Evolutionary conservation across 2,329 filamentous ascomycete genomes (phyloP), one percentile per base, ranked within the genome.

Genomic region (Harringtonia aguacate): DNA sequence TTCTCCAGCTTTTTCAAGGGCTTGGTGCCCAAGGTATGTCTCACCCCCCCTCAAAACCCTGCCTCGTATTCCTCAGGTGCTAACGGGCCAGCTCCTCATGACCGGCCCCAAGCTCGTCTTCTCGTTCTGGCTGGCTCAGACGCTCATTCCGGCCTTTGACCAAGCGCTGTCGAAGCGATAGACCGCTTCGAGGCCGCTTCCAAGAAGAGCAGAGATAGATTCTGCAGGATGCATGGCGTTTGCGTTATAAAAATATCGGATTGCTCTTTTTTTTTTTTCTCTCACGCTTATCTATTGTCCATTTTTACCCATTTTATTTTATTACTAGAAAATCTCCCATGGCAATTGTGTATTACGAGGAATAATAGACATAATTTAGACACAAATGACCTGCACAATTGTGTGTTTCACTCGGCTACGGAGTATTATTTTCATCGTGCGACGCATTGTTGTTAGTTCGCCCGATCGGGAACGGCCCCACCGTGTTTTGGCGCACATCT

Each of bases 121-220:
- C 73, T 95, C 89, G 49, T 98, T 98, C 81, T 98, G 92, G 92
- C 79, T 98, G 60, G 92, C 92, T 46, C 92, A 98, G 73, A 97
- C 92, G 27, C 73, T 98, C 57, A 98, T 98, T 60, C 92, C 92
- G 41, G 84, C 88, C 33, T 97, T 97, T 64, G 86, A 79, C 55
- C 61, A 40, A 10, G 43, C 48, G 14, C 41, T 51, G 24, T 20
- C 29, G 30, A 52, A 52, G 49, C 47, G 46, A 44, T 52, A 41
- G 29, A n/a, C n/a, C n/a, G n/a, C n/a, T n/a, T n/a, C n/a, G n/a
- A n/a, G n/a, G n/a, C n/a, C n/a, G n/a, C n/a, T n/a, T n/a, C n/a
- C n/a, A n/a, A n/a, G n/a, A n/a, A n/a, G n/a, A n/a, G n/a, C n/a
- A n/a, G n/a, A n/a, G n/a, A n/a, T n/a, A n/a, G n/a, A n/a, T n/a